A percentile compares a stretch with the other conserved stretches of the same genome.
Evolutionary conservation across 257 asterid genomes (phyloP).

Genomic region (Plectranthus barbatus): DNA sequence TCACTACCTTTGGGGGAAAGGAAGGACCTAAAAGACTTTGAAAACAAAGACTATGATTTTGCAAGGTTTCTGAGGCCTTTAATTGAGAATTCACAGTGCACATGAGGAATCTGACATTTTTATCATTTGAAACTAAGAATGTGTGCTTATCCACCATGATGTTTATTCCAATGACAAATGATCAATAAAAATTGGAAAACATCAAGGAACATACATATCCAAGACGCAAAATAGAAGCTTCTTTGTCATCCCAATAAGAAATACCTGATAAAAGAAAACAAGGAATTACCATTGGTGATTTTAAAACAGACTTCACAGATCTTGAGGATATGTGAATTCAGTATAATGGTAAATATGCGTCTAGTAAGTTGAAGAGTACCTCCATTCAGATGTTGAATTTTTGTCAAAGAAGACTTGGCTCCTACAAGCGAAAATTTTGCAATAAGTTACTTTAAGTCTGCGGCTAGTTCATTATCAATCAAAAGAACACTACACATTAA

Average conservation of each 20-base stretch:
- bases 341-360: constrained; percentile 17
- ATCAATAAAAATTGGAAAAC: constrained; percentile 9
- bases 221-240: constrained; percentile 58
- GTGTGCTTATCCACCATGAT: neutral
- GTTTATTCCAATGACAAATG: constrained; percentile 1
- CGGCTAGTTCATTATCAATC: too few relatives aligned
- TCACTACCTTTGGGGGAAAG: neutral
- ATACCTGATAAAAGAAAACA: constrained; percentile 37
- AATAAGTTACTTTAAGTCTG: neutral
- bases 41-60: neutral
- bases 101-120: too few relatives aligned
- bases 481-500: too few relatives aligned
- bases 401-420: constrained; percentile 40
- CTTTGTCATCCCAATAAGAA: constrained; percentile 66
- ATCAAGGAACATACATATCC: constrained; percentile 56
- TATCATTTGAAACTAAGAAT: neutral
- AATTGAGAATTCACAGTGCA: too few relatives aligned
- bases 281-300: neutral
- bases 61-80: too few relatives aligned
- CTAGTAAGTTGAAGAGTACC: constrained; percentile 18
- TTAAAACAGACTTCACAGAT: neutral
- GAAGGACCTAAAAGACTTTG: too few relatives aligned
- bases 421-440: constrained; percentile 27
- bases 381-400: constrained; percentile 28
- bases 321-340: too few relatives aligned